Conservation (phyloP, 768 basidiomycete species). For the Cantharellus anzutake region DNA sequence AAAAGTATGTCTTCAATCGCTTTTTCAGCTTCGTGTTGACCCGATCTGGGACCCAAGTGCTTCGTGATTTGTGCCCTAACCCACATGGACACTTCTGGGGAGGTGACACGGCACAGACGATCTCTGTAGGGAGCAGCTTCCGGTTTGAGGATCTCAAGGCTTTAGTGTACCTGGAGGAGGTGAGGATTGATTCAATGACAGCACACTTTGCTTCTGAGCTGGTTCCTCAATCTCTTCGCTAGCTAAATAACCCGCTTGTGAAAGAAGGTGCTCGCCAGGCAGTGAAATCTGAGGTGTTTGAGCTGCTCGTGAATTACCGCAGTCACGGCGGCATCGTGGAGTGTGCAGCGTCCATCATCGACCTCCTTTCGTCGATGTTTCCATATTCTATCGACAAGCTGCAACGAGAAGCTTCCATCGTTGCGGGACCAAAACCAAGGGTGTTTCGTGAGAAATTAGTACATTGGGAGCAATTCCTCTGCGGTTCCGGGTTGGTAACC, state of each 20-base stretch:
- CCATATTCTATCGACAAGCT: constrained; percentile 42
- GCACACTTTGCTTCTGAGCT: background rate
- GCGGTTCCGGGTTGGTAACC: background rate
- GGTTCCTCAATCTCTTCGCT: background rate
- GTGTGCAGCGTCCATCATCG: constrained; percentile 44
- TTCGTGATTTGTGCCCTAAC: constrained; percentile 42
- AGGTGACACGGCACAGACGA: constrained; percentile 65
- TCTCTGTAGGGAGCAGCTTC: constrained; percentile 53
- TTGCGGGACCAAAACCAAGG: background rate
- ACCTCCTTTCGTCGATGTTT: constrained; percentile 41
- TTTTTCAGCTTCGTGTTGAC: background rate
- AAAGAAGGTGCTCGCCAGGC: background rate
- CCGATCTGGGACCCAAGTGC: constrained; percentile 23
- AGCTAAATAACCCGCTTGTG: background rate
- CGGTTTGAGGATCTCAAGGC: constrained; percentile 53
- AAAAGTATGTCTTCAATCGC: constrained; percentile 17
- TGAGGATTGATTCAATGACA: constrained; percentile 10
- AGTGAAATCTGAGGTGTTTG: constrained; percentile 20
- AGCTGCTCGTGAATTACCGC: constrained; percentile 43
- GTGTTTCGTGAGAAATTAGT: constrained; percentile 20
- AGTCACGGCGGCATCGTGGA: constrained; percentile 58
- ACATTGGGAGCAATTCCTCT: background rate
- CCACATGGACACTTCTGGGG: constrained; percentile 57
- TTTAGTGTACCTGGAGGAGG: constrained; percentile 44
- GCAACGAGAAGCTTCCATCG: constrained; percentile 26